Evolutionary conservation across 176 grass and related monocot species (phyloP), one percentile per base, ranked within the genome.

Genomic region (Zoysia pacifica): DNA sequence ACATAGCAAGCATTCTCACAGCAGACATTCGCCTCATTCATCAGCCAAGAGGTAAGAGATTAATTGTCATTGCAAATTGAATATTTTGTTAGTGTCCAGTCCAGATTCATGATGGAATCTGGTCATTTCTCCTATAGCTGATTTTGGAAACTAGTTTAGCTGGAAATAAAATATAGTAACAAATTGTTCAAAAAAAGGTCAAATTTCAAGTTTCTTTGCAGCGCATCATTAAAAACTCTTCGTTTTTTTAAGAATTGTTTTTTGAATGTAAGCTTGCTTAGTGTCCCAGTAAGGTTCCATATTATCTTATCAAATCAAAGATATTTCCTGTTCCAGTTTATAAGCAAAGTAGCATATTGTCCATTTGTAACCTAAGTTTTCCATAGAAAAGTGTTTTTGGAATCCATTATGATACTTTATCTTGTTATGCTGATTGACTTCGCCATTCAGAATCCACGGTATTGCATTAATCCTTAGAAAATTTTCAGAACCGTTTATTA

Each of bases 1-100:
- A 91, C 79, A 82, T 91, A 94, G 92, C 88, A 94, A 94, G 89
- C 92, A 94, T 86, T 89, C 88, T 86, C 92, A 94, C 86, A 80
- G 76, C 83, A 94, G 89, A 86, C 89, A 91, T 94, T 94, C 88
- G 37, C 91, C 92, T 83, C 87, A 94, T 86, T 89, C 89, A 86
- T 91, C 83, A 67, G 62, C 19, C 1, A 20, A 85, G 49, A 94
- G 92, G 92, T 94, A 91, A 84, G 86, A 61, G 76, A 73, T 88
- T 82, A 89, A 86, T 67, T 6, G 4, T 85, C 74, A 62, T 91
- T 73, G 73, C 78, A 69, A 18, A 67, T 10, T 77, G 56, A 56
- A 74, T 20, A 75, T 71, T 74, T 74, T 46, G 20, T n/a, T 19
- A 15, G 18, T 78, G 48, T 53, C 62, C 19, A 77, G 19, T 50